These are phyloP conservation scores for Penicillium roqueforti DNA, from an alignment of 495 filamentous ascomycete genomes.

Conservation along the genomic window DNA sequence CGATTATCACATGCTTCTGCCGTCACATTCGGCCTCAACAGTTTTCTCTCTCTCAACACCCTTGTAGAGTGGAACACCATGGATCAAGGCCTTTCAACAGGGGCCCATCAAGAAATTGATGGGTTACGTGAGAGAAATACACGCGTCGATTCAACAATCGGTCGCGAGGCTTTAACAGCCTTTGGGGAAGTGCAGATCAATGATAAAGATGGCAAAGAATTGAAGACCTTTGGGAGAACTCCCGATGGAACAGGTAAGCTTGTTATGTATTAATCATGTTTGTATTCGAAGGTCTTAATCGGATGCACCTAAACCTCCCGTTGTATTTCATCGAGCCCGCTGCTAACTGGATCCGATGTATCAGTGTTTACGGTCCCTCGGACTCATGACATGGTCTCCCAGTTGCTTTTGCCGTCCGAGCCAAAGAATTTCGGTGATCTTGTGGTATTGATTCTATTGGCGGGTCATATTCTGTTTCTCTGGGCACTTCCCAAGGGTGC, in stretches of 20 bases:
- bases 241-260: conserved; percentile 80
- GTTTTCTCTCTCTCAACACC: conserved; percentile 16
- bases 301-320: background rate
- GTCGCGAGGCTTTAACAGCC: conserved; percentile 32
- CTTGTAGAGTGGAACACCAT: conserved; percentile 25
- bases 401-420: conserved; percentile 88
- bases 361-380: conserved; percentile 92
- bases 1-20: conserved; percentile 36
- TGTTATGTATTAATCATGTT: background rate
- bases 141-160: conserved; percentile 34
- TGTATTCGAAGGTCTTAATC: background rate
- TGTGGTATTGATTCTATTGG: conserved; percentile 76
- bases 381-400: conserved; percentile 98
- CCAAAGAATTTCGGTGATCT: conserved; percentile 91
- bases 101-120: conserved; percentile 33
- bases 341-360: conserved; percentile 16
- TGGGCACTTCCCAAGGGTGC: conserved; percentile 63
- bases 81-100: conserved; percentile 45
- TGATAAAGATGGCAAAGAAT: conserved; percentile 48
- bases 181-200: conserved; percentile 35
- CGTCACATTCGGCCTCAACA: conserved; percentile 21
- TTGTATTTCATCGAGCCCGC: conserved; percentile 6
- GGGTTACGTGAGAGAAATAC: conserved; percentile 47
- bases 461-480: conserved; percentile 63
- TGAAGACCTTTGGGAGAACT: conserved; percentile 86